Evolutionary conservation across 2,329 filamentous ascomycete genomes (phyloP), one percentile per base, ranked within the genome.

Genomic region (Fusarium annulatum): DNA sequence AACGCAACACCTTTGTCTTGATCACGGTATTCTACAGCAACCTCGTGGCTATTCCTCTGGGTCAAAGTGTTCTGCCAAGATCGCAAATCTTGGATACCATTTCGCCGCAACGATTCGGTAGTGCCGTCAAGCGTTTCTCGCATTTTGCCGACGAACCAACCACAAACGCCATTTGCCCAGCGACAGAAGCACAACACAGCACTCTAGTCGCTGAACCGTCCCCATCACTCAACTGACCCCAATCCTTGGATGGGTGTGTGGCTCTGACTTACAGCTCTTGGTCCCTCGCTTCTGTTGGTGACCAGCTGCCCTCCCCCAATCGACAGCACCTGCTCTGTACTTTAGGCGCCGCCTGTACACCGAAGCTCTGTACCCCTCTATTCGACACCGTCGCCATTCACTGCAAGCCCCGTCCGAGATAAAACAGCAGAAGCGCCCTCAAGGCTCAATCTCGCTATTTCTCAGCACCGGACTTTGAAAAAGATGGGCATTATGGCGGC

Each of bases 241-340:
- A 57, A 46, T 61, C 56, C 59, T 39, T 73, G 64, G 64, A 72
- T 77, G 26, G 70, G 76, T 78, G 76, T 78, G 75, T 76, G 68
- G 71, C 64, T 72, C 67, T 77, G 43, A 67, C 67, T 53, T 71
- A 52, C 23, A 59, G 18, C 23, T 28, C 15, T 69, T 76, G 74
- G 75, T 77, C 64, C 60, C 69, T 77, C 66, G 76, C 72, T 66
- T 58, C 53, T 75, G 55, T 41, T 60, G 74, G 75, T 77, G 75
- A 77, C 75, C 67, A 66, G 64, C 65, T 59, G n/a, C 67, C 60
- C 64, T 48, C 59, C 59, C 62, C 75, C 73, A 73, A 67, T 42
- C 55, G 41, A 45, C 56, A 59, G 48, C 64, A 58, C 34, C 21
- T 12, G 33, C 43, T 49, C 68, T 67, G 76, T 77, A 77, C 67